phyloP scores from a whole-genome alignment of 192 early-diverging fungal species.

The Rhizophlyctis rosea region DNA sequence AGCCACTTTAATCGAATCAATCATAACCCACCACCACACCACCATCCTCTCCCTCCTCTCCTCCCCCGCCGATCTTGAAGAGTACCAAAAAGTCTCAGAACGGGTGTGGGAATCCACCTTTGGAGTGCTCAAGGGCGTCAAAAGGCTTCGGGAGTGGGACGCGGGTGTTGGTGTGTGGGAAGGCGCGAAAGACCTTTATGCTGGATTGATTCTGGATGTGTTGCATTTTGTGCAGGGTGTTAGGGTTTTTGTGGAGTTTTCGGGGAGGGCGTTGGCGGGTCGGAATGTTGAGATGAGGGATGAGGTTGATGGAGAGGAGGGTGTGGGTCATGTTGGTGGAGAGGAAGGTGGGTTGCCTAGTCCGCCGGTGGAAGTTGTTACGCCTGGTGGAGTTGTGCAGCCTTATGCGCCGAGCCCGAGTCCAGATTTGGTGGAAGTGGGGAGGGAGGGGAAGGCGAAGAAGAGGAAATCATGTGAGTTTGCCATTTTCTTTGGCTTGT shows the following conservation, averaged over 20 bases:
- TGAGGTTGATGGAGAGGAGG: not conserved
- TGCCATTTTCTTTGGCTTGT: not conserved
- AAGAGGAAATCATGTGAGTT: not conserved
- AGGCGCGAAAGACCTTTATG: constrained; percentile 8
- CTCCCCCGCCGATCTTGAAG: constrained; percentile 10
- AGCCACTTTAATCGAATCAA: constrained; percentile 19
- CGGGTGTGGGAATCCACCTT: constrained; percentile 21
- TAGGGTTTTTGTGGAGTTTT: constrained; percentile 21
- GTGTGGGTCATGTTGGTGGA: no score
- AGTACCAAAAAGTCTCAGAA: constrained; percentile 19
- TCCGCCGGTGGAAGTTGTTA: not conserved
- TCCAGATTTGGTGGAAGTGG: not conserved
- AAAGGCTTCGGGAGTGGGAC: constrained; percentile 20
- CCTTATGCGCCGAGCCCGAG: not conserved
- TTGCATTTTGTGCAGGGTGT: constrained; percentile 11
- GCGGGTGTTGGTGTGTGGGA: constrained; percentile 4
- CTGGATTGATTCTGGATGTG: not conserved
- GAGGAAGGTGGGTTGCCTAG: not conserved
- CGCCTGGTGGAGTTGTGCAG: not conserved
- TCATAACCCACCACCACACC: constrained; percentile 25
- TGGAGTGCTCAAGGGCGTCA: constrained; percentile 23
- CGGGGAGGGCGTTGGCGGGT: not conserved
- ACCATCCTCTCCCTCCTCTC: constrained; percentile 6
- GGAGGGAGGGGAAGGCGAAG: not conserved
- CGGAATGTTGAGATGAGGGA: not conserved